Evolutionary conservation across 371 early-diverging fungal species (phyloP).

Genomic region (Nematocida sp.): DNA sequence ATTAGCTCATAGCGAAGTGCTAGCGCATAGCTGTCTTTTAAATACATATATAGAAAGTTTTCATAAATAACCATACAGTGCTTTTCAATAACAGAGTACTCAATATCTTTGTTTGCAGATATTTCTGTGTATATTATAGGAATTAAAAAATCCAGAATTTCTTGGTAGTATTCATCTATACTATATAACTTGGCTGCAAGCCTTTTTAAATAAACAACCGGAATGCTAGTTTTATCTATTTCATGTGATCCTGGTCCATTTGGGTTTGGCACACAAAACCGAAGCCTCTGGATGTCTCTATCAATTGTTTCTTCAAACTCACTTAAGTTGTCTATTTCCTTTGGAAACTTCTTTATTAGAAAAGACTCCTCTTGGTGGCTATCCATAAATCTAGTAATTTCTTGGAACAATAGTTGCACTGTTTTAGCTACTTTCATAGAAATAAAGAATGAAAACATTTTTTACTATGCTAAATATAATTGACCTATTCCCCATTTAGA

Average conservation of each 20-base stretch:
- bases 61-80: conserved; percentile 18
- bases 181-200: not conserved
- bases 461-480: not conserved
- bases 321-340: not conserved
- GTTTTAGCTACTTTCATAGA: not conserved
- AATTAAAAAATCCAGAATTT: conserved; percentile 15
- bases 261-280: not conserved
- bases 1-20: not conserved
- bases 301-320: not conserved
- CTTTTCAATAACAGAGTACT: not conserved
- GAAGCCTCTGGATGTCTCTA: conserved; percentile 5
- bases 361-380: not conserved
- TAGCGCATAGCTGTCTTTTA: not conserved
- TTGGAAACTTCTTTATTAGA: not conserved
- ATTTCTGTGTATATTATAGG: conserved; percentile 41
- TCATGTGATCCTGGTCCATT: not conserved
- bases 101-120: not conserved
- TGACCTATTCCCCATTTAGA: not conserved
- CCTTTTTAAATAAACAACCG: not conserved
- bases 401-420: not conserved
- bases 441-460: conserved; percentile 22
- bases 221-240: conserved; percentile 6
- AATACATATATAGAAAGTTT: conserved; percentile 6
- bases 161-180: conserved; percentile 45
- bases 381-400: not conserved